Base-by-base conservation (phyloP, 805 yeast species). In the Brettanomyces bruxellensis region DNA sequence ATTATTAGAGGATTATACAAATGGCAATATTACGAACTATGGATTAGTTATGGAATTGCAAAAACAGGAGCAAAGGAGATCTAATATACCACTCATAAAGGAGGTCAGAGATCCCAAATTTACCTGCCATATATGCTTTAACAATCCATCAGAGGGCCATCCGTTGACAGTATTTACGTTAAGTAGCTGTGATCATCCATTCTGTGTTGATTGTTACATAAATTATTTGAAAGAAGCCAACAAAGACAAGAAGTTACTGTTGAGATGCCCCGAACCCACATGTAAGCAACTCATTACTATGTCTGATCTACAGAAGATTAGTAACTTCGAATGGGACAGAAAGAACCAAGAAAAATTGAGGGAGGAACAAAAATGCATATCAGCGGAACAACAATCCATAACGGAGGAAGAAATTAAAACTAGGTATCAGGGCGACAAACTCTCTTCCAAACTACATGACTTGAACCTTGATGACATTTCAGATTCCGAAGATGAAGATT, bases 111-210 rank as follows among this genome's bases (percentile, higher is more conserved):
- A 59, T 3, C 53, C 44, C 3, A 63, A 57, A 11, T 76, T 70
- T 51, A 50, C 60, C 25, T 88, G 96, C 59, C 55, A 62, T 13
- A 80, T 90, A n/a, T 90, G 96, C 62, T 86, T 87, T 60, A 83
- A 82, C 23, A 75, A 73, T 0, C 68, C 67, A 25, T 57, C 58
- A 0, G 49, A 50, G 14, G 57, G 55, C 46, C 62, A 48, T 54
- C 72, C 40, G 1, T 46, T 66, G 32, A 45, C 49, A 7, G 62
- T 67, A 2, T 86, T 79, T 54, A 62, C 72, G 3, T 61, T 87
- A 13, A 32, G 46, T 14, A 71, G 71, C 13, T 93, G 98, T 62
- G 73, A 71, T 7, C 96, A 91, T 61, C 69, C 67, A 44, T 84
- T 70, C 54, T 93, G 99, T 59, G 54, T 68, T 2, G 67, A 65